Evolutionary conservation across 1,284 basidiomycete species (phyloP), one percentile per base, ranked within the genome.

Genomic region (Kwoniella shivajii): DNA sequence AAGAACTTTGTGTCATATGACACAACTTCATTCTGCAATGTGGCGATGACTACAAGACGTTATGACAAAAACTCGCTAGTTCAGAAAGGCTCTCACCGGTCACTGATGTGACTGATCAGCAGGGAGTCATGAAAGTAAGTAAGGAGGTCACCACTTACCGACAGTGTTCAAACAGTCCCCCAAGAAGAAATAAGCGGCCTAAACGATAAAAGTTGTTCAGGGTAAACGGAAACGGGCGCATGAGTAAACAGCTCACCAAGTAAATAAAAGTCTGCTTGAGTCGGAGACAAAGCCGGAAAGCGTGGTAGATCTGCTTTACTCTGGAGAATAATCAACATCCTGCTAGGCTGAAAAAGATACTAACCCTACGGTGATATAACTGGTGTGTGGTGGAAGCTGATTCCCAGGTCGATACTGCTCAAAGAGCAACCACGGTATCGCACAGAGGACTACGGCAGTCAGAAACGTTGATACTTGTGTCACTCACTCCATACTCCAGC

Each of bases 361-460:
- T 36, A 44, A 71, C 68, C 90, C 84, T 4, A 88, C 88, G 57
- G 81, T 84, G 1, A 87, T 80, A 64, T 90, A 82, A 49, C 79
- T 81, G 11, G 76, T 77, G n/a, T 86, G 78, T 0, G 89, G 88
- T 5, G 92, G 80, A 26, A 94, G 82, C 36, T 86, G 42, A 81
- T 81, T 46, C 87, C 83, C 69, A 86, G 92, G 42, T 86, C 90
- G 46, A 86, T 83, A 68, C 88, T 90, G 71, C 85, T 88, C 88
- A 10, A 84, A 75, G 37, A 88, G 70, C 67, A 90, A 88, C 88
- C 89, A 90, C 0, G 88, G 89, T 1, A 88, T 67, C 4, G 88
- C 87, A 64, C 86, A 88, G 3, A 87, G 56, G 34, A 88, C 67
- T 90, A 87, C 50, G 45, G 4, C 2, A 16, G 37, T 57, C 48